These are phyloP conservation scores for Acanthamoeba sp. DNA, from an alignment of 208 protist species.

Conservation along the genomic window DNA sequence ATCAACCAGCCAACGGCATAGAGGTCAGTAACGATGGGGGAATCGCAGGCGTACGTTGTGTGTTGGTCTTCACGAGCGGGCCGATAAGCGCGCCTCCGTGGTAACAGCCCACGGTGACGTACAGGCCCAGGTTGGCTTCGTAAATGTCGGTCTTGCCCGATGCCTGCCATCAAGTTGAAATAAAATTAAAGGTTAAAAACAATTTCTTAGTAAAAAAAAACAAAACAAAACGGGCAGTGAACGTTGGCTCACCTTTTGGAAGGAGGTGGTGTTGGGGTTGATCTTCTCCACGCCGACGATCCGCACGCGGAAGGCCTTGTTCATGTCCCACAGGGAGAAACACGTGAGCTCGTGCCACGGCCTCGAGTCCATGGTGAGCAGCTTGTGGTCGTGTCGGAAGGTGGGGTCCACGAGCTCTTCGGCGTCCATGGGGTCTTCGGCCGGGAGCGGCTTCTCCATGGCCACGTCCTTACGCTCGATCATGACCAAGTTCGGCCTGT, in stretches of 20 bases:
- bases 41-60: too few species aligned
- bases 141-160: slow-evolving; percentile 26
- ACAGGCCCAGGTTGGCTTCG: slow-evolving; percentile 45
- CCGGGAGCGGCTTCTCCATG: neutral
- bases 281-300: slow-evolving; percentile 66
- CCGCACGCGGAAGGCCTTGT: slow-evolving; percentile 33
- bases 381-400: slow-evolving; percentile 54
- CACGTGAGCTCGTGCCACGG: slow-evolving; percentile 54
- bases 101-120: slow-evolving; percentile 8
- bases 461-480: neutral
- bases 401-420: slow-evolving; percentile 63
- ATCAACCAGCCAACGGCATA: too few species aligned
- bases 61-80: neutral
- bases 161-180: neutral
- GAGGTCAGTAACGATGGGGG: too few species aligned
- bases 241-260: neutral
- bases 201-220: neutral
- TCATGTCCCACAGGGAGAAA: slow-evolving; percentile 66
- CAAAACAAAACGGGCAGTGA: neutral
- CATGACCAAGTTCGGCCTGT: slow-evolving; percentile 25
- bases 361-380: slow-evolving; percentile 7
- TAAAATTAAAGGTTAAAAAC: neutral
- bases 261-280: slow-evolving; percentile 60
- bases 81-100: slow-evolving; percentile 29
- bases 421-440: slow-evolving; percentile 59